Percentiles rank a stretch among this genome's conserved stretches.
These are phyloP conservation scores for Chaetomium cochliodes DNA, from an alignment of 495 filamentous ascomycete species.

Conservation along the genomic window DNA sequence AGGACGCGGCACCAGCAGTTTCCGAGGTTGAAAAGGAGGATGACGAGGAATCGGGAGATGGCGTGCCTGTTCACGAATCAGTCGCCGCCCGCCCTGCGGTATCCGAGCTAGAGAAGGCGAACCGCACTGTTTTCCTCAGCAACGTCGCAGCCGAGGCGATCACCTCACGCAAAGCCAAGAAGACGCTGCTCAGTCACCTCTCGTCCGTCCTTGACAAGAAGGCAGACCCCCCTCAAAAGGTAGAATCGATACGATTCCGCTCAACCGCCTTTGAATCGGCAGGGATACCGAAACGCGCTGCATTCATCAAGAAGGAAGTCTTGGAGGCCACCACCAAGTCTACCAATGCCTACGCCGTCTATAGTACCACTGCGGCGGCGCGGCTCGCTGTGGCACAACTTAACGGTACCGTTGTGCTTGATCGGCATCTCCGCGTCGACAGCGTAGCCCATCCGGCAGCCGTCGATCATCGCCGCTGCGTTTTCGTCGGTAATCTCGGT, in stretches of 20 bases:
- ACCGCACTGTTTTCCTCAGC: conserved; percentile 86
- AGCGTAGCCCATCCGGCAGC: conserved; percentile 81
- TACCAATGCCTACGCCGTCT: conserved; percentile 93
- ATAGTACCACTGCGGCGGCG: conserved; percentile 67
- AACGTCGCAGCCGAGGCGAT: conserved; percentile 85
- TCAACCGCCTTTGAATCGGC: conserved; percentile 77
- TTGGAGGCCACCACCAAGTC: conserved; percentile 87
- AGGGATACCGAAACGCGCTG: conserved; percentile 83
- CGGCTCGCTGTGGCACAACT: conserved; percentile 72
- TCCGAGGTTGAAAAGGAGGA: conserved; percentile 27
- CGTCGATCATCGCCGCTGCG: conserved; percentile 80
- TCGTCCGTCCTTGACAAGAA: conserved; percentile 50
- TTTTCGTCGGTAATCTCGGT: conserved; percentile 95
- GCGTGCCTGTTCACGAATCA: conserved; percentile 51
- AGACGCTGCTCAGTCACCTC: conserved; percentile 67
- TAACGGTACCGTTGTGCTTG: conserved; percentile 80
- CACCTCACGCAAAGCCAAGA: conserved; percentile 75
- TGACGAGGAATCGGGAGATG: conserved; percentile 33
- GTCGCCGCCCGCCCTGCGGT: conserved; percentile 43
- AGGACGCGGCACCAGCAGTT: conserved; percentile 23
- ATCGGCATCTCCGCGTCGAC: conserved; percentile 88
- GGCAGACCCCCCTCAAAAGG: conserved; percentile 57
- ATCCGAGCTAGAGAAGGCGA: conserved; percentile 76
- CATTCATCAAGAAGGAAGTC: conserved; percentile 77
- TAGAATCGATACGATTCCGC: conserved; percentile 89